Evolutionary conservation across 371 early-diverging fungal genomes (phyloP), one percentile per base, ranked within the genome.

Genomic region (Mortierella sp.): DNA sequence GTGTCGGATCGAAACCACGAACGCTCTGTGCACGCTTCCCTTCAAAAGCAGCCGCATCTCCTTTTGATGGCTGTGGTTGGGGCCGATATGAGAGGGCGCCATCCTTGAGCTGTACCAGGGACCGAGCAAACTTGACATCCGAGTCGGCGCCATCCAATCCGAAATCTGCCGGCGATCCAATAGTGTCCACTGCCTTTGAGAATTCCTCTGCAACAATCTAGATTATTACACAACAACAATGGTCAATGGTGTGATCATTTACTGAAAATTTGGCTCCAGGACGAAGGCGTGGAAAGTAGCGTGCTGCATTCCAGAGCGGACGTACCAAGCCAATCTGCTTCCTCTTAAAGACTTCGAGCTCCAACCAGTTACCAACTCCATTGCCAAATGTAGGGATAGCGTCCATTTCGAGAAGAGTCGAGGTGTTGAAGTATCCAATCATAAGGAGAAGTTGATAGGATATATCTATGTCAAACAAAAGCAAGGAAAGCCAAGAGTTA

Each of bases 161-260:
- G 79, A 84, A 84, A 54, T 84, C 74, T n/a, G 79, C 85, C 1
- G 78, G 60, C 1, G 73, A 41, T 0, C 81, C 85, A 41, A 73
- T 74, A n/a, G 80, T 70, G 54, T 75, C 78, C 6, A 76, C 76
- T 18, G 68, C 76, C n/a, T 63, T 73, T 38, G 85, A 78, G 18
- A 84, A 75, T 70, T 84, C 85, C 32, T 84, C 85, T 0, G 79
- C 85, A 0, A 84, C 76, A 2, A 84, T 70, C 84, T 84, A 71
- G 21, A 56, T 7, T 44, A 41, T 8, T 35, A 7, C 6, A 10
- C 2, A 68, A 38, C 21, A 35, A 21, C 2, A 8, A 38, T 38
- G 35, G 24, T 24, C 24, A 68, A 32, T 16, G 16, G 4, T 21
- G 24, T 38, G 38, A 35, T 41, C 38, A 38, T 2, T 2, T 38